Evolutionary conservation across 495 filamentous ascomycete species (phyloP).

Genomic region (Margaritispora aquatica): DNA sequence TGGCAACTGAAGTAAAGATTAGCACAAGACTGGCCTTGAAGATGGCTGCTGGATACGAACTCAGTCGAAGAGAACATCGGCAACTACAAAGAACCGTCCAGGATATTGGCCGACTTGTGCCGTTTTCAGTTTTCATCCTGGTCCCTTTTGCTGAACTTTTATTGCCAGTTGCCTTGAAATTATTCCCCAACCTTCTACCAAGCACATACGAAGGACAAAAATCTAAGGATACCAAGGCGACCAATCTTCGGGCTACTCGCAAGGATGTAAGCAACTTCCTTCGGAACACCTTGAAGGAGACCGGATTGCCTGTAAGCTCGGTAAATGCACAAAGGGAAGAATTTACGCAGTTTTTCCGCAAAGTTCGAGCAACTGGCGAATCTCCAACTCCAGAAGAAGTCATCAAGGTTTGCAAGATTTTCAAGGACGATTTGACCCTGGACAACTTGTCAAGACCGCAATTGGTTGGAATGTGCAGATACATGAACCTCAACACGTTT

Average conservation of each 20-base stretch:
- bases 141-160: slow-evolving; percentile 94
- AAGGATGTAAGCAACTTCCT: slow-evolving; percentile 94
- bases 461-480: slow-evolving; percentile 94
- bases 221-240: slow-evolving; percentile 81
- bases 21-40: slow-evolving; percentile 85
- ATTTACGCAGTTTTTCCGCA: slow-evolving; percentile 96
- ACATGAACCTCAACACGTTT: slow-evolving; percentile 96
- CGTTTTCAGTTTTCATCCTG: slow-evolving; percentile 94
- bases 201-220: slow-evolving; percentile 95
- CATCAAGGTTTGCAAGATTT: slow-evolving; percentile 99
- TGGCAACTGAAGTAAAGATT: slow-evolving; percentile 89
- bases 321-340: slow-evolving; percentile 88
- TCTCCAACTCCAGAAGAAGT: slow-evolving; percentile 81
- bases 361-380: slow-evolving; percentile 88
- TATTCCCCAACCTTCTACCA: slow-evolving; percentile 95
- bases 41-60: slow-evolving; percentile 97
- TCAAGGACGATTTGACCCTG: slow-evolving; percentile 95
- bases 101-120: slow-evolving; percentile 87
- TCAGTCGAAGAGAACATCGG: slow-evolving; percentile 86
- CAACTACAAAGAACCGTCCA: slow-evolving; percentile 91
- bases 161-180: slow-evolving; percentile 83
- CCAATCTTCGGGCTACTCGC: slow-evolving; percentile 73
- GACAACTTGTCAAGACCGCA: slow-evolving; percentile 96
- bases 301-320: slow-evolving; percentile 78
- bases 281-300: slow-evolving; percentile 84